Conservation (phyloP, 148 eudicot genomes). For the Camellia granthamiana region DNA sequence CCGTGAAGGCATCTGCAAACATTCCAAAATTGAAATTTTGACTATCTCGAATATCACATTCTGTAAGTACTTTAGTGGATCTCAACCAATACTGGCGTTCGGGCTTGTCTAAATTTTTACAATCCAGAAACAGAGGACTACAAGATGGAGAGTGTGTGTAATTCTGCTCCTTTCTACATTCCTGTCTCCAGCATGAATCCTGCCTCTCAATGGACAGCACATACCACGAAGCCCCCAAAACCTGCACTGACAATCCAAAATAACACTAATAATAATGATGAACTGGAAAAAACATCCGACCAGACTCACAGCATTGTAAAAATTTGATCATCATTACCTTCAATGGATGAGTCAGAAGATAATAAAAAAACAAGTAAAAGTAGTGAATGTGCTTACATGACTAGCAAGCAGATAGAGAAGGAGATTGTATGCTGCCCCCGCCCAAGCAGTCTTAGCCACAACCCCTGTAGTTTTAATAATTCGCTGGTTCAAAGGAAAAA, state of each 20-base stretch:
- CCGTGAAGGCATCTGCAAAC: slow-evolving; percentile 55
- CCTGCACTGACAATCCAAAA: slow-evolving; percentile 42
- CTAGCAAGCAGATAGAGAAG: slow-evolving; percentile 70
- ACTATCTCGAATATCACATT: slow-evolving; percentile 43
- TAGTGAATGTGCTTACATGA: slow-evolving; percentile 52
- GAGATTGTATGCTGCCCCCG: slow-evolving; percentile 86
- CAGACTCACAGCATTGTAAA: not conserved
- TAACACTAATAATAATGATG: not conserved
- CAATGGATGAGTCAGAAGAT: not conserved
- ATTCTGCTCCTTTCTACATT: slow-evolving; percentile 45
- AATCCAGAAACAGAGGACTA: slow-evolving; percentile 37
- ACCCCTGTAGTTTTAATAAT: slow-evolving; percentile 78
- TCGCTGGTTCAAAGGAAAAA: slow-evolving; percentile 67
- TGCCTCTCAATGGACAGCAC: slow-evolving; percentile 71
- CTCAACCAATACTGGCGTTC: slow-evolving; percentile 49
- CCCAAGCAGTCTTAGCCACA: slow-evolving; percentile 76
- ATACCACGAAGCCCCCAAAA: slow-evolving; percentile 81
- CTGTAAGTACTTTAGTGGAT: slow-evolving; percentile 35
- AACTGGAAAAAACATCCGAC: not conserved
- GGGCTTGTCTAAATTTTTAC: not conserved
- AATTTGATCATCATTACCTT: not conserved
- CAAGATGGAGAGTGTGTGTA: slow-evolving; percentile 38
- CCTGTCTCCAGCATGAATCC: slow-evolving; percentile 60
- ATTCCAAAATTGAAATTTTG: slow-evolving; percentile 57
- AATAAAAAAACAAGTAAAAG: not conserved